phyloP scores from a whole-genome alignment of 306 rosid genomes.

The Begonia peltatifolia region DNA sequence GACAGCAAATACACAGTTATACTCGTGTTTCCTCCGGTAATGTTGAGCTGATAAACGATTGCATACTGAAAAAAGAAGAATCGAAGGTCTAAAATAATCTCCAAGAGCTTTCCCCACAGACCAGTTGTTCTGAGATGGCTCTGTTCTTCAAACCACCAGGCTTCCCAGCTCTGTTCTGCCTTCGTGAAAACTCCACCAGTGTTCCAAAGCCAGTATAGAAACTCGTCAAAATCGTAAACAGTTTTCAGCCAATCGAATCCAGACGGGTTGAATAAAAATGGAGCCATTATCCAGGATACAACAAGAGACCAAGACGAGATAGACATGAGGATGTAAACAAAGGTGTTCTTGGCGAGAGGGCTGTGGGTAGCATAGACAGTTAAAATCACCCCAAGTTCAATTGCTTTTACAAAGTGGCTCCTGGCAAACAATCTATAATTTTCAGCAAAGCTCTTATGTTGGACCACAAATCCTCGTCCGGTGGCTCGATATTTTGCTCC shows the following conservation, averaged over 20 bases:
- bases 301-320: conserved; percentile 90
- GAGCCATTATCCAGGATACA: conserved; percentile 83
- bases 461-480: conserved; percentile 95
- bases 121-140: conserved; percentile 85
- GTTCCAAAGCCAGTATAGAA: conserved; percentile 72
- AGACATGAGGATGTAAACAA: conserved; percentile 54
- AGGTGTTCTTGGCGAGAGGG: conserved; percentile 30
- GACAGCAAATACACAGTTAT: conserved; percentile 81
- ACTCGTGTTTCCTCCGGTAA: conserved; percentile 18
- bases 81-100: conserved; percentile 81
- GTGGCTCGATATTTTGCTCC: conserved; percentile 96
- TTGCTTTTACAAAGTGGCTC: conserved; percentile 87
- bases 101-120: conserved; percentile 91
- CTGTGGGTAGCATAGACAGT: conserved; percentile 65
- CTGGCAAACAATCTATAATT: conserved; percentile 78
- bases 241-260: conserved; percentile 98
- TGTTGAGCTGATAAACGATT: conserved; percentile 64
- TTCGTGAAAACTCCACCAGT: conserved; percentile 54
- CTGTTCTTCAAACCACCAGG: conserved; percentile 95
- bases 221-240: conserved; percentile 80
- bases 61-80: conserved; percentile 98
- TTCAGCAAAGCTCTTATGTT: conserved; percentile 83
- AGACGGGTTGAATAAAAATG: conserved; percentile 83
- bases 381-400: conserved; percentile 82
- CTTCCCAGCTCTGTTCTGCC: conserved; percentile 82